These are phyloP conservation scores for Hymenoscyphus albidus DNA, from an alignment of 2,329 filamentous ascomycete genomes.

Conservation along the genomic window DNA sequence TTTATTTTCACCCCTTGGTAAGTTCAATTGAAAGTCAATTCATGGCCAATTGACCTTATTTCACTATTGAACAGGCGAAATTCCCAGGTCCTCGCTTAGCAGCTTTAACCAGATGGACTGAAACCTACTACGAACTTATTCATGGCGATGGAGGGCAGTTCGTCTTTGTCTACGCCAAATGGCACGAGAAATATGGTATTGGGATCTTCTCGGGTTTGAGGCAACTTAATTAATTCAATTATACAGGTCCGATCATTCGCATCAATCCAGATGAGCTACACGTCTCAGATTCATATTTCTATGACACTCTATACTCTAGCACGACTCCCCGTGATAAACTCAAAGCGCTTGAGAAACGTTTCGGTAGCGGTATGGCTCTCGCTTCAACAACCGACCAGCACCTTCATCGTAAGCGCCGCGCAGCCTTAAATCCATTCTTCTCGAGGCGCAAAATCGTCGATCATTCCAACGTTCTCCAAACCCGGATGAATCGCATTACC, in stretches of 20 bases:
- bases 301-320: neutral
- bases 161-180: neutral
- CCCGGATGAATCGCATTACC: neutral
- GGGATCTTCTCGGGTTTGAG: neutral
- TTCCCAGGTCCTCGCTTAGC: neutral
- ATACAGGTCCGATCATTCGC: neutral
- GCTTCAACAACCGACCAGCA: neutral
- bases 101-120: neutral
- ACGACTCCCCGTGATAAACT: neutral
- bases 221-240: neutral
- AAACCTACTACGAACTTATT: neutral
- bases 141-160: neutral
- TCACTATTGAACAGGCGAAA: neutral
- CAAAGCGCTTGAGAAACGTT: neutral
- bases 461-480: constrained; percentile 2
- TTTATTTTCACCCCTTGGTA: too few species aligned
- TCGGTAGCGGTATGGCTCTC: neutral
- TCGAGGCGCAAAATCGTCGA: constrained; percentile 12
- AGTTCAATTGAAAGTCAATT: too few species aligned
- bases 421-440: constrained; percentile 16
- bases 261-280: neutral
- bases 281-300: neutral
- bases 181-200: neutral
- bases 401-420: constrained; percentile 10
- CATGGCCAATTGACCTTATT: too few species aligned